These are phyloP conservation scores for Cylindrodendrum hubeiense DNA, from an alignment of 2,329 filamentous ascomycete genomes.

Conservation along the genomic window DNA sequence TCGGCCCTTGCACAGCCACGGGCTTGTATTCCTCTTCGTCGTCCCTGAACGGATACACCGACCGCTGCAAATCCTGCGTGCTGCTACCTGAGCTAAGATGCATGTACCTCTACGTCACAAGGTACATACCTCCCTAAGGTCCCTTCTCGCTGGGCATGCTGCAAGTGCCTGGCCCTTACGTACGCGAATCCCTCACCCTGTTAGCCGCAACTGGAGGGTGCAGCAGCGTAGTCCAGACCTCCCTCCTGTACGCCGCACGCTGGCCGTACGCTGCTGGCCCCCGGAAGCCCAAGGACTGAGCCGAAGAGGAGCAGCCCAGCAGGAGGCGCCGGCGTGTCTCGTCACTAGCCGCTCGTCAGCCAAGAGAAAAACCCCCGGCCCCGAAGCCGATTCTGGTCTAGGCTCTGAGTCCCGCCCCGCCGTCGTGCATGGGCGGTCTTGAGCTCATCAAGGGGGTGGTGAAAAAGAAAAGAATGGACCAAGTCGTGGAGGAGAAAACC, in stretches of 20 bases:
- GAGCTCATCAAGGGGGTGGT: background rate
- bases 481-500: background rate
- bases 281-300: background rate
- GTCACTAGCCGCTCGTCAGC: constrained; percentile 1
- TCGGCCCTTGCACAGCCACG: constrained; percentile 15
- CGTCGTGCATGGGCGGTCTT: background rate
- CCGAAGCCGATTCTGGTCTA: constrained; percentile 16
- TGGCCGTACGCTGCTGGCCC: background rate
- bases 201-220: background rate
- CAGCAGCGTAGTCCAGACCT: background rate
- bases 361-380: constrained; percentile 8
- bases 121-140: no score
- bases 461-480: background rate
- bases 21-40: background rate
- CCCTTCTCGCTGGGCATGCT: no score
- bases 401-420: background rate
- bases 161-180: background rate
- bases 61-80: background rate
- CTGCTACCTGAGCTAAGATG: no score
- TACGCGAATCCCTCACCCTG: background rate
- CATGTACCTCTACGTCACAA: background rate
- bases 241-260: background rate
- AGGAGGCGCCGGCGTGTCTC: background rate
- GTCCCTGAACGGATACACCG: background rate
- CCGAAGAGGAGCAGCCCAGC: background rate